Percentiles rank a stretch among this genome's conserved stretches.
These are phyloP conservation scores for Platanus orientalis DNA, from an alignment of 164 flowering plant genomes.

Conservation along the genomic window DNA sequence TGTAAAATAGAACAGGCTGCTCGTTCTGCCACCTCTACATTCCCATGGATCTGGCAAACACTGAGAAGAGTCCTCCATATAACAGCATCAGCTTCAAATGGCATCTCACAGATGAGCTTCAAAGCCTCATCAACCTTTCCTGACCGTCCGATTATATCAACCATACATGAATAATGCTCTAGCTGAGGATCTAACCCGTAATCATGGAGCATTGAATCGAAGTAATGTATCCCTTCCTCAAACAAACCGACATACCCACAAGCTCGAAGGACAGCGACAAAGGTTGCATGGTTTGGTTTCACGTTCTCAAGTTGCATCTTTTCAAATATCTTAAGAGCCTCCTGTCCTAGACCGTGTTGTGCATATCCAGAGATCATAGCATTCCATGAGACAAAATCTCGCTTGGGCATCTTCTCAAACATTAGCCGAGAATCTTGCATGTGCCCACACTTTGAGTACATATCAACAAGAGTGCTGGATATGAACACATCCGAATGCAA, in stretches of 20 bases:
- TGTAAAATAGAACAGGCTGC: slow-evolving; percentile 50
- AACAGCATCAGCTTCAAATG: slow-evolving; percentile 63
- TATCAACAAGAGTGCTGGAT: slow-evolving; percentile 70
- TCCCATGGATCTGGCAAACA: slow-evolving; percentile 55
- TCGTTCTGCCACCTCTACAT: slow-evolving; percentile 69
- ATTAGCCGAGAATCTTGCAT: slow-evolving; percentile 55
- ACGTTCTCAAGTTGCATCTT: slow-evolving; percentile 47
- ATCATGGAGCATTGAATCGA: slow-evolving; percentile 39
- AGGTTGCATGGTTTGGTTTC: slow-evolving; percentile 77
- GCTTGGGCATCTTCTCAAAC: slow-evolving; percentile 49
- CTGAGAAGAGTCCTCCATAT: slow-evolving; percentile 79
- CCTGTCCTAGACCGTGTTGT: slow-evolving; percentile 65
- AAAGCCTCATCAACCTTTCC: slow-evolving; percentile 57
- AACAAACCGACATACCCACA: slow-evolving; percentile 67
- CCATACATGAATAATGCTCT: slow-evolving; percentile 81
- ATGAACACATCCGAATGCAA: slow-evolving; percentile 63
- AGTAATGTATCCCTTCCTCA: slow-evolving; percentile 49
- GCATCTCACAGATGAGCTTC: slow-evolving; percentile 60
- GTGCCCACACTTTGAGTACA: slow-evolving; percentile 88
- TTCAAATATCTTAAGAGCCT: slow-evolving; percentile 54
- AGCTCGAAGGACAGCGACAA: slow-evolving; percentile 70
- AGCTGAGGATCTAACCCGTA: slow-evolving; percentile 58
- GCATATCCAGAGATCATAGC: slow-evolving; percentile 76
- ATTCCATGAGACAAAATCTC: slow-evolving; percentile 84
- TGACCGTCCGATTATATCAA: slow-evolving; percentile 68